phyloP scores from a whole-genome alignment of 768 basidiomycete genomes.

The Cystofilobasidium macerans region DNA sequence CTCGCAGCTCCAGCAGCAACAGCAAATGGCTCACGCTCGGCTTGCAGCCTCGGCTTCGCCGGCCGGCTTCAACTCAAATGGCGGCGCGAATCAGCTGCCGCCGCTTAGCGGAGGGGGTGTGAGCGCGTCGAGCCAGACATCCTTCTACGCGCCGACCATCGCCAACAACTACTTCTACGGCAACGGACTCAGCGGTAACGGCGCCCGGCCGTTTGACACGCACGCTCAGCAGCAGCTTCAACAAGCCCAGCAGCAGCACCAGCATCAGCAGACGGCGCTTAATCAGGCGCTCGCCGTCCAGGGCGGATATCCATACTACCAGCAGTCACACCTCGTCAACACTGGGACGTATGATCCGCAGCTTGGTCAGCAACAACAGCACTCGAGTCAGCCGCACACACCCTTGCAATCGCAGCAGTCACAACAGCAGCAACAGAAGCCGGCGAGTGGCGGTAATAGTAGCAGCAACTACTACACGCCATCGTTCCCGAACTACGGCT shows the following conservation, averaged over 20 bases:
- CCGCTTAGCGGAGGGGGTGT: constrained; percentile 1
- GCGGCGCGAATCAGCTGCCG: constrained; percentile 5
- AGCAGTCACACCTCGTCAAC: neutral
- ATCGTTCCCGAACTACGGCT: neutral
- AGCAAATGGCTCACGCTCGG: neutral
- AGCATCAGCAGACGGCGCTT: neutral
- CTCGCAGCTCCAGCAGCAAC: neutral
- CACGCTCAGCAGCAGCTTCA: too few species aligned
- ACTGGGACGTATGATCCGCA: neutral
- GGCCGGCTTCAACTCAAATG: neutral
- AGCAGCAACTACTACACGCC: neutral
- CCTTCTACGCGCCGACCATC: neutral
- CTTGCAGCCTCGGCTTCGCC: neutral
- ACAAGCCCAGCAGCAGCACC: neutral
- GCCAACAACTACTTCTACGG: neutral
- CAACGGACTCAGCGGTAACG: constrained; percentile 1
- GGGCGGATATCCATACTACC: neutral
- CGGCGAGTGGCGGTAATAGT: too few species aligned
- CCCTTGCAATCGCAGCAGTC: neutral
- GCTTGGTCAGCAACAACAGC: neutral
- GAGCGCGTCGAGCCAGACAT: neutral
- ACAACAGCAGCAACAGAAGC: neutral
- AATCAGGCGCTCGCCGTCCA: neutral
- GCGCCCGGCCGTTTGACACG: neutral
- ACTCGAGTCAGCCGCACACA: neutral